These are phyloP conservation scores for Vitis hybrid DNA, from an alignment of 177 flowering plant species.

Conservation along the genomic window DNA sequence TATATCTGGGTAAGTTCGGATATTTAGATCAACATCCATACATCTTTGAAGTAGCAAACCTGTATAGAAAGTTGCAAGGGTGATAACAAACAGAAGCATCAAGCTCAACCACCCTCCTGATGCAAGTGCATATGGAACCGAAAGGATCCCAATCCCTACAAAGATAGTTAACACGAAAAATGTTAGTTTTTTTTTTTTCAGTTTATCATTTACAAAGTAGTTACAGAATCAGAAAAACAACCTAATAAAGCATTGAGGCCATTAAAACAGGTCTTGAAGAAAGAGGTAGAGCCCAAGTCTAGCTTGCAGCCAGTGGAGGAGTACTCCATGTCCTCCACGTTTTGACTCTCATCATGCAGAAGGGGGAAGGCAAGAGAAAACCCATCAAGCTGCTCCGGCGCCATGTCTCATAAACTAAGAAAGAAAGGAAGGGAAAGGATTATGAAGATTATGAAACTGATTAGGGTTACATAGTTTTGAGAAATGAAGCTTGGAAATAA, in stretches of 20 bases:
- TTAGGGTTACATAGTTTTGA: no score
- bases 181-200: no score
- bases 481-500: no score
- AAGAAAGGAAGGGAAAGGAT: no score
- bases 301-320: not conserved
- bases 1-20: constrained; percentile 53
- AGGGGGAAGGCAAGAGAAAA: no score
- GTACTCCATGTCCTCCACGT: constrained; percentile 18
- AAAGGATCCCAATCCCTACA: constrained; percentile 40
- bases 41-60: constrained; percentile 2
- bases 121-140: no score
- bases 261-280: constrained; percentile 39
- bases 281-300: constrained; percentile 15
- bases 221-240: not conserved
- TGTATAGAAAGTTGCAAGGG: constrained; percentile 30
- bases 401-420: no score
- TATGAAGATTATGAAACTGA: no score
- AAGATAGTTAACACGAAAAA: not conserved
- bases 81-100: no score
- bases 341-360: not conserved
- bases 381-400: no score
- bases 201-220: no score
- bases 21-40: constrained; percentile 10
- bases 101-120: no score
- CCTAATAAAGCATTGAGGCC: constrained; percentile 47